Base-by-base conservation (phyloP, 73 alveolate species). In the Tetrahymena thermophila region DNA sequence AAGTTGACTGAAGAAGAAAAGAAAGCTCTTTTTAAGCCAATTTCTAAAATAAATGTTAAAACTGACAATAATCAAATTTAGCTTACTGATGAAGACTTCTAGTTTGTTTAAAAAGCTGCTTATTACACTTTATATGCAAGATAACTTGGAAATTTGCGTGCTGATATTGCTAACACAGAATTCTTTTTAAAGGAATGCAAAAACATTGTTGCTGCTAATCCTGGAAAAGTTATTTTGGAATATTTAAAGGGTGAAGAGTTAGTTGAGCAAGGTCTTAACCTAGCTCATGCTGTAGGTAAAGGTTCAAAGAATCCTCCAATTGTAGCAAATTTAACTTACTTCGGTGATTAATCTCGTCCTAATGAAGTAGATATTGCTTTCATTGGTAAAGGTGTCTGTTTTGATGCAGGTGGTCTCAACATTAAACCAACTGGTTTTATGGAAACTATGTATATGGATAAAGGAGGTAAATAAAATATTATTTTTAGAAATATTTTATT, bases 321-420 rank as follows among this genome's bases (percentile, higher is more conserved):
- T 57, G 93, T 98, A 85, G 96, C 98, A 13, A 96, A 95, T 43
- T 96, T 98, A 14, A 93, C 97, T 34, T 98, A 98, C 94, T 44
- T 84, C 40, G 99, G 99, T 34, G 96, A 97, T 84, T 97, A 14
- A 23, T 71, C 89, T 71, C 89, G 97, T 35, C 96, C 94, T 35
- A 89, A 84, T 4, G 71, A 96, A 31, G 96, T 97, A 55, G 96
- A 96, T 85, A 93, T 96, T 93, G 99, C 99, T 44, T 85, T 99
- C 35, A 99, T 99, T 21, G 99, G 99, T 84, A 99, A 99, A 85
- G 99, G 99, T 0, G 95, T 98, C 17, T 98, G 99, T 5, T 98
- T 96, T 94, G 99, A 98, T 56, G 96, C 99, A 16, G 99, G 99
- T 16, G 99, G 99, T 19, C 97, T 98, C 85, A 98, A 98, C 93